Base-by-base conservation (phyloP, 2,329 filamentous ascomycete species). In the Zalaria obscura region DNA sequence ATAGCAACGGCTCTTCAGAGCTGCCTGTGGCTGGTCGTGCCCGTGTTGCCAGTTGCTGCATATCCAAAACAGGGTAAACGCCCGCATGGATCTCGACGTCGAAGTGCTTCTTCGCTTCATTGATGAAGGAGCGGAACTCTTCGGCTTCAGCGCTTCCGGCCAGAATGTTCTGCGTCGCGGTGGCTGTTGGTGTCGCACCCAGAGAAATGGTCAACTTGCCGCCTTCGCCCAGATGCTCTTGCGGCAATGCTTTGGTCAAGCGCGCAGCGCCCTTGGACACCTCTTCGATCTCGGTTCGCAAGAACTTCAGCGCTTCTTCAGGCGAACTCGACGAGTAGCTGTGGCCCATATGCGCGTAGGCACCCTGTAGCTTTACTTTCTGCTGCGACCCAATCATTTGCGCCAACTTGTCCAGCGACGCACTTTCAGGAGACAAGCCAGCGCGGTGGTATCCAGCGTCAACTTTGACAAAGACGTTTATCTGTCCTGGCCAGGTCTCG, bases 31-130 rank as follows among this genome's bases (percentile, higher is more conserved):
- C 51, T 3, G 69, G 66, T 0, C 71, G 60, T 3, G 81, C 78
- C 51, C 80, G 75, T 0, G 83, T 84, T 1, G 82, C 77, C 2
- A 89, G 66, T 57, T 91, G 84, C 57, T 91, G 84, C 51, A 88
- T 67, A 57, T 91, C 84, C 5, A 89, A 70, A 3, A 78, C 67
- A 0, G 83, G 76, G 55, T 88, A 89, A 2, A 84, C 80, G 27
- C 82, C 83, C 0, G 83, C 82, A 55, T 88, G 83, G 2, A 86
- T 65, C 55, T 87, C 83, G 26, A 86, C 66, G 3, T 46, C 47
- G 38, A 58, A 62, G 2, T 46, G 52, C 34, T 55, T 40, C 36
- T 58, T 56, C 40, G 61, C 50, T 18, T 55, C 51, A 7, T 50
- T 52, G 26, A 76, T 50, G 5, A 54, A 50, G 1, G 37, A 39